Evolutionary conservation across 441 rosid genomes (phyloP).

Genomic region (Erysimum pusillum): DNA sequence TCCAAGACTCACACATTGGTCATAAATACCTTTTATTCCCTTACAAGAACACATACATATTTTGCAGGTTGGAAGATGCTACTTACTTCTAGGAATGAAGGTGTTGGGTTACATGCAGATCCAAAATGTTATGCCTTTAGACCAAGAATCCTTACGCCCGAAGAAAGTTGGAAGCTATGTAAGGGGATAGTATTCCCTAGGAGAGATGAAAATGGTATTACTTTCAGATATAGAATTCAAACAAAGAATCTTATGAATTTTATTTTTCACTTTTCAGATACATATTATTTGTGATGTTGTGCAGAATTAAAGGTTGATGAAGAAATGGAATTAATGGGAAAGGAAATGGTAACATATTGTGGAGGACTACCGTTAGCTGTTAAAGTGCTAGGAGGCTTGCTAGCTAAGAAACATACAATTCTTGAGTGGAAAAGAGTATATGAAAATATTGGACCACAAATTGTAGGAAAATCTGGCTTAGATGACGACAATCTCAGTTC

Average conservation of each 20-base stretch:
- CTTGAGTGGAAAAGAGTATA: not conserved
- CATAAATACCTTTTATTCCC: too few species aligned
- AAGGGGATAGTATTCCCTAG: not conserved
- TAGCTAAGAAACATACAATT: too few species aligned
- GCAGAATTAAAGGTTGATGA: not conserved
- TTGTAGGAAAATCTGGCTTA: not conserved
- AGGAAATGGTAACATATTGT: too few species aligned
- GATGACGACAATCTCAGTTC: not conserved
- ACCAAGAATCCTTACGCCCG: not conserved
- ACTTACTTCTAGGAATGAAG: not conserved
- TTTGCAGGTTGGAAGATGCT: not conserved
- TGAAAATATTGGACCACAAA: not conserved
- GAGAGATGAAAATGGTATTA: not conserved
- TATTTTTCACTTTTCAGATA: too few species aligned
- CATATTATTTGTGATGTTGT: not conserved
- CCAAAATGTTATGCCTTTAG: not conserved
- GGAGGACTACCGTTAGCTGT: too few species aligned
- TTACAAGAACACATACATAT: too few species aligned
- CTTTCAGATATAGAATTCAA: not conserved
- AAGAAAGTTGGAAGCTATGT: conserved; percentile 9
- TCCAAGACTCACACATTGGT: too few species aligned
- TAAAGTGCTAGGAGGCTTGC: too few species aligned
- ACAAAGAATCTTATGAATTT: too few species aligned
- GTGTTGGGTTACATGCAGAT: not conserved
- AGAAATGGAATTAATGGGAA: not conserved